Percentiles rank a stretch among this genome's conserved stretches.
phyloP scores from a whole-genome alignment of 2,329 filamentous ascomycete species.

The Emericellopsis atlantica region DNA sequence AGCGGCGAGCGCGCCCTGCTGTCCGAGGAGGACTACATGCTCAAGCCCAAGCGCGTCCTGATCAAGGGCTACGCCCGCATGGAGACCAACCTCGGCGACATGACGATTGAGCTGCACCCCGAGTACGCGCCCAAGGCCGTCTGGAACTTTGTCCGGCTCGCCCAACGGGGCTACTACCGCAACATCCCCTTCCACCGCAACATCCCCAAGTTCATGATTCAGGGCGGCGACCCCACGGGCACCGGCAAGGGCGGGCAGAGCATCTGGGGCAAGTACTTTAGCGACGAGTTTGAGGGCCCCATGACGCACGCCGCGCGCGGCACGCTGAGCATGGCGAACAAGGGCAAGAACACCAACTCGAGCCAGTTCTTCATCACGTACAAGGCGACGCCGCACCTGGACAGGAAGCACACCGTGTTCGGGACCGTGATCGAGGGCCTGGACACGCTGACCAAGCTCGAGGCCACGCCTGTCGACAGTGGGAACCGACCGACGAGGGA shows the following conservation, averaged over 20 bases:
- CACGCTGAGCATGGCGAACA: constrained; percentile 85
- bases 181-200: constrained; percentile 81
- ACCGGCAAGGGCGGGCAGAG: constrained; percentile 83
- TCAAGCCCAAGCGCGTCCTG: constrained; percentile 81
- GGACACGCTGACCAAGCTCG: constrained; percentile 61
- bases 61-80: constrained; percentile 85
- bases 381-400: constrained; percentile 69
- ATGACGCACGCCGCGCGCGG: constrained; percentile 73
- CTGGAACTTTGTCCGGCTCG: constrained; percentile 88
- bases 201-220: constrained; percentile 95
- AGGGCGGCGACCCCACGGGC: constrained; percentile 87
- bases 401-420: constrained; percentile 96
- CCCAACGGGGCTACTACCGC: constrained; percentile 83
- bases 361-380: constrained; percentile 94
- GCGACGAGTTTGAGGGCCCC: constrained; percentile 86
- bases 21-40: constrained; percentile 92
- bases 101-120: constrained; percentile 82
- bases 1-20: constrained; percentile 76
- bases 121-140: constrained; percentile 88
- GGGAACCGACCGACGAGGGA: constrained; percentile 60
- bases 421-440: constrained; percentile 69
- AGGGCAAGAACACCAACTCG: constrained; percentile 95
- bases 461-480: constrained; percentile 61
- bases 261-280: constrained; percentile 89
- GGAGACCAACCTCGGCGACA: constrained; percentile 68